Evolutionary conservation across 805 yeast genomes (phyloP), one percentile per base, ranked within the genome.

Genomic region (Huiozyma naganishii): DNA sequence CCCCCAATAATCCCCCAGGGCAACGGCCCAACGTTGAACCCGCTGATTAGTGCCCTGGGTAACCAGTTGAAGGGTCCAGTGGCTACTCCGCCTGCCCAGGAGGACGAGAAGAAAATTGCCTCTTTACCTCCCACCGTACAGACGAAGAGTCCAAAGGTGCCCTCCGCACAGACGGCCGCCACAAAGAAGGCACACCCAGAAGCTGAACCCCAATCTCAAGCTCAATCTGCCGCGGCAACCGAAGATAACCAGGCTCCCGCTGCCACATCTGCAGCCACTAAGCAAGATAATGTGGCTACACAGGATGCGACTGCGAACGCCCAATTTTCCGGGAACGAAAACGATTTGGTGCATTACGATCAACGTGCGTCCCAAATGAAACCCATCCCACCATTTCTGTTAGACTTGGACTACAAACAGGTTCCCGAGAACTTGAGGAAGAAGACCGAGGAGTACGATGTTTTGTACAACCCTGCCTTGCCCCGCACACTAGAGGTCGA

Each of bases 381-480:
- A 59, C 82, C 81, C 48, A 79, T 82, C 49, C 92, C 94, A 12
- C 85, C 84, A 12, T 83, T 83, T 56, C 72, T 83, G 58, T 67
- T 77, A 37, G 94, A 85, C 58, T 71, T 86, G 58, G 96, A 87
- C 62, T 78, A 89, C 37, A 76, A 77, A 49, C 73, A 77, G 49
- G 88, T 89, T n/a, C 78, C 84, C 44, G 79, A 86, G 7, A 80
- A 79, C 52, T 76, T 77, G 70, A 86, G 83, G 64, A 88, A 87
- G 61, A 84, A 83, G 60, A 81, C 80, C 48, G 78, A 77, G 46
- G 97, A 86, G 59, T 90, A 85, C 68, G 86, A 84, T 65, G 83
- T 86, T 9, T 74, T 92, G 50, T 90, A 84, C 70, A 92, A 90
- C 67, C 95, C 95, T 36, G 84, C 87, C 29, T 76, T 87, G 51